Base-by-base conservation (phyloP, 306 rosid genomes). In the Cucurbita maxima region DNA sequence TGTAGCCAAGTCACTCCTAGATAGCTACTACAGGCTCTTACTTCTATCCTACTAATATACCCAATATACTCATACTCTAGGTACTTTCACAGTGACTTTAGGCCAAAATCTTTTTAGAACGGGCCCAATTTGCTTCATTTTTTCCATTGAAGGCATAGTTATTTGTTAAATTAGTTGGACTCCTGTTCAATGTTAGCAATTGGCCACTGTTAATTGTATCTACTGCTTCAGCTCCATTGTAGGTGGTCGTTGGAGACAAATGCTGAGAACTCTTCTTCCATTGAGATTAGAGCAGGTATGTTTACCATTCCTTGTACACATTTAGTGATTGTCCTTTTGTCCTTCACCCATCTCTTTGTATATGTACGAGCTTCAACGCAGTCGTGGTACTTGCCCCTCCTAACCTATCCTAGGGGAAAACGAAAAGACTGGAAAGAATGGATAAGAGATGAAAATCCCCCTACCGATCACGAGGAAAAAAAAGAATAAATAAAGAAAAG, bases 211-310 rank as follows among this genome's bases (percentile, higher is more conserved):
- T 68, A 50, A 61, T 74, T 85, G 67, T 81, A 77, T 76, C 71
- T 72, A 56, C 69, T 77, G 40, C 55, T 58, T 75, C 84, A 94
- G 98, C 85, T 94, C 64, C 98, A 94, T 77, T 88, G 97, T 77
- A 85, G 86, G 86, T 94, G 98, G 98, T 48, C 54, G 59, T 55
- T 86, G 83, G 89, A 87, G 81, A 85, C 89, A 18, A 82, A 73
- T 3, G 69, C 72, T 56, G 97, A 78, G 58, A 78, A 84, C 79
- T 87, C 96, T 56, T 82, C 90, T 80, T 83, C 72, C 14, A 76
- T 94, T 76, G 98, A 94, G 75, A 84, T 94, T 16, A 89, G 83
- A 90, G 95, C 83, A 71, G 98, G 98, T 94, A 87, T 76, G 97
- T 85, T 38, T 58, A 43, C 2, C 44, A 18, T 72, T 72, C 34